Conservation (phyloP, 2,329 filamentous ascomycete genomes). For the Emergomyces africanus region DNA sequence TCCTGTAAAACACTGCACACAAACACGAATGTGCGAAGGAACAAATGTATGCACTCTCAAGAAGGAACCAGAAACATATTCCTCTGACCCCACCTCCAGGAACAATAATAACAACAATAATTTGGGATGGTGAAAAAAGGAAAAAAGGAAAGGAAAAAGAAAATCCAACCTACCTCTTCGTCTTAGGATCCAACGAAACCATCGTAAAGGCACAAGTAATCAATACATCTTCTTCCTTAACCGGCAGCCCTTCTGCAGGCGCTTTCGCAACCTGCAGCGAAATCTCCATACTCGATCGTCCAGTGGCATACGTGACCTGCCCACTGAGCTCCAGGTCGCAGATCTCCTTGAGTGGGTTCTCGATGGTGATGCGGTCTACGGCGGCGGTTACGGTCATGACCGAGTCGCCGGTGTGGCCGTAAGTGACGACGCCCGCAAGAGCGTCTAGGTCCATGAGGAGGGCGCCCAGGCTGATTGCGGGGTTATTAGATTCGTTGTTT, state of each 20-base stretch:
- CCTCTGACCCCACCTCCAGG: no score
- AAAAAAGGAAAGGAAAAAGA: neutral
- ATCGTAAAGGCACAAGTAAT: slow-evolving; percentile 67
- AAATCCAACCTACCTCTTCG: slow-evolving; percentile 44
- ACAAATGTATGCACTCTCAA: no score
- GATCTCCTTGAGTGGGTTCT: slow-evolving; percentile 61
- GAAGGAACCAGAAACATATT: neutral
- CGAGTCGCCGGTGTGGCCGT: slow-evolving; percentile 55
- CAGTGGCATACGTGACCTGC: slow-evolving; percentile 57
- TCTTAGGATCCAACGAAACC: slow-evolving; percentile 58
- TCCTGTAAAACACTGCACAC: neutral
- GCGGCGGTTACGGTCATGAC: slow-evolving; percentile 53
- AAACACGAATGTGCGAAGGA: neutral
- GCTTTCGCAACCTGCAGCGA: slow-evolving; percentile 61
- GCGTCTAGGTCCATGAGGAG: slow-evolving; percentile 73
- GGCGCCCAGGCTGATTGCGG: slow-evolving; percentile 46
- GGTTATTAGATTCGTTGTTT: neutral
- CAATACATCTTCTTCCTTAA: slow-evolving; percentile 42
- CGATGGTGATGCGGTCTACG: slow-evolving; percentile 52
- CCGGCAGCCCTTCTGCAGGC: slow-evolving; percentile 31
- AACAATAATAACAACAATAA: neutral
- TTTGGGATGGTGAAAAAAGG: neutral
- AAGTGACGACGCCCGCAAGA: slow-evolving; percentile 60
- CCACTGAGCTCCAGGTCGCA: slow-evolving; percentile 65
- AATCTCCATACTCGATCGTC: slow-evolving; percentile 60